Evolutionary conservation across 768 basidiomycete genomes (phyloP).

Genomic region (Podaxis sp.): DNA sequence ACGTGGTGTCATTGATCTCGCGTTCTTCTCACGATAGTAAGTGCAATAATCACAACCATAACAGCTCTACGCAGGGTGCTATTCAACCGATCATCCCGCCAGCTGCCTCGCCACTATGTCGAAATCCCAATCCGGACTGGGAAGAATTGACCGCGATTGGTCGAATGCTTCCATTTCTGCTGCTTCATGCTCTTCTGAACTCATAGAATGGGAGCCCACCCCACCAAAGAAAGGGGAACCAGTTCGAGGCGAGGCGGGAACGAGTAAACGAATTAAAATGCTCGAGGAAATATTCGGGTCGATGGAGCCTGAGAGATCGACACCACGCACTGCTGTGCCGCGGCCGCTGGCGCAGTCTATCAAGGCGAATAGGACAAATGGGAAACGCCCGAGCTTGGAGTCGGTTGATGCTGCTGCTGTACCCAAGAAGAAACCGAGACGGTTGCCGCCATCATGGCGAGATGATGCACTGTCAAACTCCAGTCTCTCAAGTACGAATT

Average conservation of each 20-base stretch:
- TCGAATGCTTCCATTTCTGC: slow-evolving; percentile 35
- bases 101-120: slow-evolving; percentile 21
- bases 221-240: slow-evolving; percentile 34
- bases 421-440: slow-evolving; percentile 52
- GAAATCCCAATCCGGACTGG: slow-evolving; percentile 57
- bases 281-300: slow-evolving; percentile 58
- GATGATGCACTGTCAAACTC: slow-evolving; percentile 35
- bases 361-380: slow-evolving; percentile 22
- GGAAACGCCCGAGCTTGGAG: slow-evolving; percentile 38
- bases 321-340: slow-evolving; percentile 16
- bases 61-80: neutral
- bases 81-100: neutral
- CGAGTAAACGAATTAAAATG: slow-evolving; percentile 47
- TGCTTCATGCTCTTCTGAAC: slow-evolving; percentile 35
- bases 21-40: slow-evolving; percentile 21
- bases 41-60: neutral
- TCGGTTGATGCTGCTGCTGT: slow-evolving; percentile 19
- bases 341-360: slow-evolving; percentile 29
- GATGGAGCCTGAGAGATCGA: slow-evolving; percentile 10
- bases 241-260: slow-evolving; percentile 23
- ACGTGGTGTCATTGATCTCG: slow-evolving; percentile 22
- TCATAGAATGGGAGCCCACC: slow-evolving; percentile 45
- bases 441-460: slow-evolving; percentile 52
- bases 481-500: slow-evolving; percentile 23
- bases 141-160: slow-evolving; percentile 62